Base-by-base conservation (phyloP, 2,329 filamentous ascomycete species). In the Ceratocystis ficicola region DNA sequence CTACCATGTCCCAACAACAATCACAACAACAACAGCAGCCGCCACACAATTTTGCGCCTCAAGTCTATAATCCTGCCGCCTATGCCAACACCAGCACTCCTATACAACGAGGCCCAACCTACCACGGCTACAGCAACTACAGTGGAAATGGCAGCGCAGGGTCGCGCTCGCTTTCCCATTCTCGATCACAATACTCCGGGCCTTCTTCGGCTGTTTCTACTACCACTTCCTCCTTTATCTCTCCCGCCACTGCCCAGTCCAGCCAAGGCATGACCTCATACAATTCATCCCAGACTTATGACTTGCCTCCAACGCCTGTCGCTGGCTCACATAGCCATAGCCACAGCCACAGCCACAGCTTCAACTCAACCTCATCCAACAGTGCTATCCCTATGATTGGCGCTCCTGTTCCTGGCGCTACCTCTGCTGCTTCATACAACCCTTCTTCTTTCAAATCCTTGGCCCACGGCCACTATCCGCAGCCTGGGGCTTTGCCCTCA, bases 1-100 rank as follows among this genome's bases (percentile, higher is more conserved):
- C 17, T 2, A 10, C 10, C 36, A 41, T 41, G 36, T 41, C 36
- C 36, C 36, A 41, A 12, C 36, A 41, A 41, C 36, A 41, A 41
- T 36, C 32, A 36, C 36, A 41, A 41, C 36, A 41, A 46, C 68
- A 63, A 64, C 71, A 48, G 64, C 71, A 41, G 17, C 76, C 77
- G 30, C 77, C 78, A 62, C 71, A 78, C 25, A 74, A 82, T 55
- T 93, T 92, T 75, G 93, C 92, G 72, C 88, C 89, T 1, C 82
- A 69, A 44, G 10, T 71, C 5, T 85, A 85, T 73, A 84, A 85
- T 70, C 83, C 83, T 30, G 82, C 82, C 52, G 82, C 81, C 62
- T 85, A 85, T 73, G 81, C 81, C 64, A 76, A 73, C 69, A 75
- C 79, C 30, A 28, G 25, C 10, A 73, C 72, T 32, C 71, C 73